Evolutionary conservation across 2,329 filamentous ascomycete genomes (phyloP), one percentile per base, ranked within the genome.

Genomic region (Emergomyces pasteurianus): DNA sequence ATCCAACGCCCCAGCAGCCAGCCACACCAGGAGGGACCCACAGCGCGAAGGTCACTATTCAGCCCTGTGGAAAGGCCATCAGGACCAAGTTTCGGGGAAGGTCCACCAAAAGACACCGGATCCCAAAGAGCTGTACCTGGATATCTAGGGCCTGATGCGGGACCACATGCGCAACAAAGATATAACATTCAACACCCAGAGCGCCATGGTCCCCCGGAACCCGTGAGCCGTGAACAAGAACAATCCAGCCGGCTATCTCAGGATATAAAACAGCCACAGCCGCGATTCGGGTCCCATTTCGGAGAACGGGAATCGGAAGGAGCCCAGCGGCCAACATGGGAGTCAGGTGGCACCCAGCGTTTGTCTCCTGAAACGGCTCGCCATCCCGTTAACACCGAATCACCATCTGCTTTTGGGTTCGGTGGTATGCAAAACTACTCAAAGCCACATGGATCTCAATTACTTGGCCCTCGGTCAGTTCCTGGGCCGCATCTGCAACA

Each of bases 1-100:
- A 72, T 75, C 40, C 71, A 74, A 61, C 71, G 77, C 53, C 73
- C 76, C 8, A 77, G 68, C 61, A 78, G 74, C 52, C 74, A 76
- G 56, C 73, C 74, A 23, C 72, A 70, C 40, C 71, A 74, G 46
- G 68, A 73, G 21, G 74, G 76, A 38, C 62, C 66, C n/a, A 59
- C 69, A 4, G 60, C 67, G 23, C 70, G 73, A 43, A 60, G 70
- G 4, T 66, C 72, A 2, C 69, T 70, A 10, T 76, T 75, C 60
- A 74, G 72, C 46, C 73, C 74, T 3, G 65, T 72, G 18, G 66
- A 70, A 5, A 69, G 72, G 38, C 64, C 71, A 7, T 18, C 31
- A 2, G 63, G 64, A 5, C 66, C 66, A 9, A 67, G 66, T 9
- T 63, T 67, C 21, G 63, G 66, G 46, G 70, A 70, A 52, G 52